Conservation (phyloP, 768 basidiomycete genomes). For the Lepiota venenata region DNA sequence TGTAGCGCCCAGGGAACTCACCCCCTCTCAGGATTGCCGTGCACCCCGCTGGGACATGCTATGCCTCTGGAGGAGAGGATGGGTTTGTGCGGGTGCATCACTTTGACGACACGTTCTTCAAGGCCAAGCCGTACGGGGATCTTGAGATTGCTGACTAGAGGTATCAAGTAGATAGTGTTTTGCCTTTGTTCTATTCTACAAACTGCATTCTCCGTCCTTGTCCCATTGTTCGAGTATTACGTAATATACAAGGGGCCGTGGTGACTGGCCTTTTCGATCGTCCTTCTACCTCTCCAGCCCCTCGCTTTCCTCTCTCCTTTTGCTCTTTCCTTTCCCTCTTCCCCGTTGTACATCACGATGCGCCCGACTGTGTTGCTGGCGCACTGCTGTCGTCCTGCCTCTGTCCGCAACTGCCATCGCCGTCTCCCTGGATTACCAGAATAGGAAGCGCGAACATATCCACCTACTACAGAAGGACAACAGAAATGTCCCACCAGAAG, state of each 20-base stretch:
- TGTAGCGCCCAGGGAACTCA: not conserved
- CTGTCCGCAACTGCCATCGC: slow-evolving; percentile 16
- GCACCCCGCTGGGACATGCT: slow-evolving; percentile 83
- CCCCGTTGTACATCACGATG: slow-evolving; percentile 12
- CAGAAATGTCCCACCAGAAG: slow-evolving; percentile 43
- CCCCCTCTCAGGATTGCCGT: slow-evolving; percentile 71
- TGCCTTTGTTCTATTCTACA: not conserved
- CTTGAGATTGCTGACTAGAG: slow-evolving; percentile 59
- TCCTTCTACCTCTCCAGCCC: not conserved
- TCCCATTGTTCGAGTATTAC: not conserved
- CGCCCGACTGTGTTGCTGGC: slow-evolving; percentile 7
- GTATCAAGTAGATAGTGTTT: not conserved
- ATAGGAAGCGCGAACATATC: slow-evolving; percentile 16
- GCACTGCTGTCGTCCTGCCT: slow-evolving; percentile 18
- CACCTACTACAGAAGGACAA: not conserved
- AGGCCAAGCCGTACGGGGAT: slow-evolving; percentile 87
- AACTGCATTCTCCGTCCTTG: no score
- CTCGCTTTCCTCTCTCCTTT: slow-evolving; percentile 4
- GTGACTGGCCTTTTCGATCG: not conserved
- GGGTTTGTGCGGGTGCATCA: slow-evolving; percentile 91
- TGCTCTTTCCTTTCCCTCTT: slow-evolving; percentile 1
- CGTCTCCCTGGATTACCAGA: slow-evolving; percentile 13
- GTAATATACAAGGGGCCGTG: not conserved
- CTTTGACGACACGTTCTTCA: slow-evolving; percentile 95
- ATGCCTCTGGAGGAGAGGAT: slow-evolving; percentile 96